phyloP scores from a whole-genome alignment of 176 grass and related monocot genomes.

The Musa itinerans region DNA sequence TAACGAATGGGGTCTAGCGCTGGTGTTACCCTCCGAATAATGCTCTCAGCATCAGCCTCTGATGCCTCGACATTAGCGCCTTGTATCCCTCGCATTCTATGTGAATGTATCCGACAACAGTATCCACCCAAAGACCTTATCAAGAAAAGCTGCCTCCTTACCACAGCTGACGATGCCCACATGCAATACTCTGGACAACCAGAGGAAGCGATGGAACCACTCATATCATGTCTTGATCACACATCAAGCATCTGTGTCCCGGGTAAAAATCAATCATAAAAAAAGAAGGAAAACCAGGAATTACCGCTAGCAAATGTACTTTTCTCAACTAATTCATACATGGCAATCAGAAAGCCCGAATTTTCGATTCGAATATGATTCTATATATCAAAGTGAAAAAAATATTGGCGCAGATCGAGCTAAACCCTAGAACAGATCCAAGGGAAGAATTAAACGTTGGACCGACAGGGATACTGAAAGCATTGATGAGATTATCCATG shows the following conservation, averaged over 20 bases:
- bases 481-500: not conserved
- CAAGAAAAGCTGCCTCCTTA: conserved; percentile 62
- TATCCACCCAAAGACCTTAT: conserved; percentile 22
- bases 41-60: conserved; percentile 70
- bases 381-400: not conserved
- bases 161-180: conserved; percentile 44
- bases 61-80: conserved; percentile 2
- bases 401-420: not conserved
- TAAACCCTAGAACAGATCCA: not conserved
- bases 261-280: not conserved
- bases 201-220: not conserved
- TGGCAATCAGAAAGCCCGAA: no score
- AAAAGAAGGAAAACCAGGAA: not conserved
- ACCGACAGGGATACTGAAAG: not conserved
- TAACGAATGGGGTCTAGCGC: conserved; percentile 44
- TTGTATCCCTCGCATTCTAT: conserved; percentile 28
- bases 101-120: not conserved
- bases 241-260: not conserved
- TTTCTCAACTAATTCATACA: no score
- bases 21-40: conserved; percentile 63
- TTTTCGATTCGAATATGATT: not conserved
- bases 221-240: conserved; percentile 17
- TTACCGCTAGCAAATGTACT: not conserved
- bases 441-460: not conserved
- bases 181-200: conserved; percentile 29